Percentiles rank a stretch among this genome's conserved stretches.
phyloP scores from a whole-genome alignment of 768 basidiomycete genomes.

The Suillus alpinus region DNA sequence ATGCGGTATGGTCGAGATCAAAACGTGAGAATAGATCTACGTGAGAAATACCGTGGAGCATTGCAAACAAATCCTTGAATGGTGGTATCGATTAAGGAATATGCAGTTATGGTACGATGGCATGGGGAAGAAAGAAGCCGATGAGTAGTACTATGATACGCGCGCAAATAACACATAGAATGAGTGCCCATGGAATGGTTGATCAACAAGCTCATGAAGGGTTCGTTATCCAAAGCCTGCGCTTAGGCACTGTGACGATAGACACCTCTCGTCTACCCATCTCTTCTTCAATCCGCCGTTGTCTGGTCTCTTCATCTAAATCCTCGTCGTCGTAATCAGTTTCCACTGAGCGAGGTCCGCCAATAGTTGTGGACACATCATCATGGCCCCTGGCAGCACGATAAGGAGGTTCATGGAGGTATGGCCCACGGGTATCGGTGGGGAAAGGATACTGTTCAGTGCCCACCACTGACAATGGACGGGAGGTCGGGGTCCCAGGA shows the following conservation, averaged over 20 bases:
- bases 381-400: slow-evolving; percentile 44
- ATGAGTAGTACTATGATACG: neutral
- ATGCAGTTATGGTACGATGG: slow-evolving; percentile 24
- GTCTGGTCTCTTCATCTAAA: slow-evolving; percentile 70
- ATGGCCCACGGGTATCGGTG: slow-evolving; percentile 52
- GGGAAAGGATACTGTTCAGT: slow-evolving; percentile 46
- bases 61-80: slow-evolving; percentile 31
- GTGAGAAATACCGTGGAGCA: slow-evolving; percentile 34
- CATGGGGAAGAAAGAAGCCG: neutral
- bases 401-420: slow-evolving; percentile 64
- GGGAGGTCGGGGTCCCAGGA: slow-evolving; percentile 35
- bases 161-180: slow-evolving; percentile 2
- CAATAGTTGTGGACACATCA: slow-evolving; percentile 35
- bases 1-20: slow-evolving; percentile 28
- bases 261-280: slow-evolving; percentile 80
- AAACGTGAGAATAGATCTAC: slow-evolving; percentile 35
- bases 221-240: slow-evolving; percentile 72
- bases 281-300: slow-evolving; percentile 76
- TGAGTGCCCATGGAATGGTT: neutral
- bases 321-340: slow-evolving; percentile 66
- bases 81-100: slow-evolving; percentile 23
- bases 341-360: slow-evolving; percentile 49
- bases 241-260: slow-evolving; percentile 75
- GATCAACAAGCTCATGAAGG: slow-evolving; percentile 39
- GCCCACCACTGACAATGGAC: slow-evolving; percentile 39